Percentiles rank a stretch among this genome's conserved stretches.
phyloP scores from a whole-genome alignment of 2,329 filamentous ascomycete genomes.

The Nemania sp. region DNA sequence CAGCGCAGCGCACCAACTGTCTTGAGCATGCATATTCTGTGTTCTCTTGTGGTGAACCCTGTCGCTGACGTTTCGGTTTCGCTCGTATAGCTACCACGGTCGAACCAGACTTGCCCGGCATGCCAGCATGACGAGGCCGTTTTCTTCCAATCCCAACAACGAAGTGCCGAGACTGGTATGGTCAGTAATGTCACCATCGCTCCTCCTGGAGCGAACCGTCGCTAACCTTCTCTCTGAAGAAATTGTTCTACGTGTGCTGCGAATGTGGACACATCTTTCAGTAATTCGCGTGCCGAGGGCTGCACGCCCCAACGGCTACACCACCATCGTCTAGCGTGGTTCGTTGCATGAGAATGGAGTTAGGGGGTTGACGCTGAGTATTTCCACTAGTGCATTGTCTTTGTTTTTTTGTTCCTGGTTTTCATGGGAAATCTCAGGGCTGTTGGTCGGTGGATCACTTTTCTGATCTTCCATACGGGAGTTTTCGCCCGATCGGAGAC shows the following conservation, averaged over 20 bases:
- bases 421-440: constrained; percentile 4
- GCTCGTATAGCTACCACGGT: constrained; percentile 78
- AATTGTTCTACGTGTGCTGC: constrained; percentile 94
- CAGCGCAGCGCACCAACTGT: constrained; percentile 29
- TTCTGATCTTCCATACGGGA: background rate
- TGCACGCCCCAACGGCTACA: constrained; percentile 22
- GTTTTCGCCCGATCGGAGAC: constrained; percentile 1
- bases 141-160: constrained; percentile 98
- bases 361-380: constrained; percentile 22
- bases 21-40: constrained; percentile 35
- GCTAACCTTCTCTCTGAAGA: constrained; percentile 55
- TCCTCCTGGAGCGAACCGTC: background rate
- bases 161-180: constrained; percentile 97
- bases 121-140: constrained; percentile 91
- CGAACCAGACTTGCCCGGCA: constrained; percentile 81
- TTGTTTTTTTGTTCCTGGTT: constrained; percentile 11
- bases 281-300: constrained; percentile 39
- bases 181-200: constrained; percentile 57
- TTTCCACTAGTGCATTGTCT: constrained; percentile 21
- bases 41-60: constrained; percentile 35
- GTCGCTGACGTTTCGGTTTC: constrained; percentile 46
- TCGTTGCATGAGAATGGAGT: constrained; percentile 36
- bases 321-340: constrained; percentile 18
- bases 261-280: constrained; percentile 87
- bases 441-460: background rate